Conservation (phyloP, 202 grass and related monocot genomes). For the Tripidium arundinaceum region DNA sequence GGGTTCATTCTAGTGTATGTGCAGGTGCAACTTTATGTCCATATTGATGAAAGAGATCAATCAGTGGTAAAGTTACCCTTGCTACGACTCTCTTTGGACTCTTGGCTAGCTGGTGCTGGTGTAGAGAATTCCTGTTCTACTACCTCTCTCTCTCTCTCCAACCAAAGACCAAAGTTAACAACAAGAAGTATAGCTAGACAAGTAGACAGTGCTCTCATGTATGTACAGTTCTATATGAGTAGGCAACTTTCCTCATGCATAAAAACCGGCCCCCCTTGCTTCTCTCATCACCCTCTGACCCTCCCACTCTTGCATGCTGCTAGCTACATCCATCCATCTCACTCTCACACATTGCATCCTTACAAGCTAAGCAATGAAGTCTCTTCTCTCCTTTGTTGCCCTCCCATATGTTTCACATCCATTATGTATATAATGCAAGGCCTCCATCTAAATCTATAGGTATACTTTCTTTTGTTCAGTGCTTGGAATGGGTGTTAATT, state of each 20-base stretch:
- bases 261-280: no score
- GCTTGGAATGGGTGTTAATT: background rate
- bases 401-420: no score
- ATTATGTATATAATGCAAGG: no score
- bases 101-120: slow-evolving; percentile 26
- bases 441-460: background rate
- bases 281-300: no score
- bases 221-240: background rate
- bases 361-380: no score
- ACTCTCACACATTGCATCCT: no score
- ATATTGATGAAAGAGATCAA: slow-evolving; percentile 55
- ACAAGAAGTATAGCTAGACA: background rate
- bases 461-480: slow-evolving; percentile 6
- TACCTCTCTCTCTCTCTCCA: background rate
- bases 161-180: slow-evolving; percentile 5
- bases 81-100: slow-evolving; percentile 38
- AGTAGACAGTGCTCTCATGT: background rate
- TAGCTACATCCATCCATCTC: no score
- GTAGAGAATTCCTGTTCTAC: slow-evolving; percentile 23
- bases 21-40: slow-evolving; percentile 57
- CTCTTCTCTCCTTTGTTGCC: no score
- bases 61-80: slow-evolving; percentile 52
- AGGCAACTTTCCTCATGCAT: slow-evolving; percentile 8
- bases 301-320: no score
- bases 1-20: slow-evolving; percentile 35